Percentiles rank a stretch among this genome's conserved stretches.
Conservation (phyloP, 192 early-diverging fungal species). For the Podila epicladia region DNA sequence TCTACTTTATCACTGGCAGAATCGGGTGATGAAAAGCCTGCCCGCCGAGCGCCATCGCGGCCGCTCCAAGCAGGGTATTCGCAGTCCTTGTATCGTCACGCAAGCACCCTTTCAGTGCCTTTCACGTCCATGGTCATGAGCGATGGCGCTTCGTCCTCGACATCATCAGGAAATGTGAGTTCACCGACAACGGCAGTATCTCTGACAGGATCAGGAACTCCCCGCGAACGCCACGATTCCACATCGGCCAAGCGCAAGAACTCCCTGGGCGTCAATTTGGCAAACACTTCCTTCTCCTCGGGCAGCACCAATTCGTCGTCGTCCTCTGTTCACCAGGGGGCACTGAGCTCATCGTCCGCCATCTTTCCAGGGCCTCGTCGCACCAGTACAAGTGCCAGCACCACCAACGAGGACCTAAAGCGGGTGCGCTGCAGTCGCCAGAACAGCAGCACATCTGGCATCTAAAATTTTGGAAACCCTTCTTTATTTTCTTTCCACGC, state of each 20-base stretch:
- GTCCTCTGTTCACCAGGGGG: constrained; percentile 2
- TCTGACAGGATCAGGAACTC: background rate
- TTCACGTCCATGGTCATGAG: background rate
- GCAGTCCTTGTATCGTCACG: constrained; percentile 2
- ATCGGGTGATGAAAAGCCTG: constrained; percentile 5
- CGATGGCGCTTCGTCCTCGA: background rate
- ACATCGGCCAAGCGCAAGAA: constrained; percentile 40
- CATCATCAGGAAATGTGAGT: background rate
- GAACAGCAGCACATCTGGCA: constrained; percentile 32
- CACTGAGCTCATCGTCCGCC: constrained; percentile 1
- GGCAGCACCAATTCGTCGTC: constrained; percentile 18
- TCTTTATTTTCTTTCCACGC: too few relatives aligned
- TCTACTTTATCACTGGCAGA: constrained; percentile 37
- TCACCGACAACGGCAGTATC: background rate
- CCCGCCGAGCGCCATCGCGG: background rate
- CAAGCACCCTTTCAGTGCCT: background rate
- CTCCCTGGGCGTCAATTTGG: constrained; percentile 25
- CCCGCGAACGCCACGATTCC: constrained; percentile 18
- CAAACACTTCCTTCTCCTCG: constrained; percentile 18
- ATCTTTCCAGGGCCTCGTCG: constrained; percentile 48
- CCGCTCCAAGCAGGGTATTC: constrained; percentile 13
- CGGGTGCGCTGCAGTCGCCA: constrained; percentile 48
- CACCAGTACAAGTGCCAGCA: constrained; percentile 42
- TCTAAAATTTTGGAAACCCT: constrained; percentile 7
- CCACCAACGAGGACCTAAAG: constrained; percentile 46